Percentiles rank a stretch among this genome's conserved stretches.
Conservation (phyloP, 176 grass and related monocot genomes). For the Rhynchospora breviuscula region DNA sequence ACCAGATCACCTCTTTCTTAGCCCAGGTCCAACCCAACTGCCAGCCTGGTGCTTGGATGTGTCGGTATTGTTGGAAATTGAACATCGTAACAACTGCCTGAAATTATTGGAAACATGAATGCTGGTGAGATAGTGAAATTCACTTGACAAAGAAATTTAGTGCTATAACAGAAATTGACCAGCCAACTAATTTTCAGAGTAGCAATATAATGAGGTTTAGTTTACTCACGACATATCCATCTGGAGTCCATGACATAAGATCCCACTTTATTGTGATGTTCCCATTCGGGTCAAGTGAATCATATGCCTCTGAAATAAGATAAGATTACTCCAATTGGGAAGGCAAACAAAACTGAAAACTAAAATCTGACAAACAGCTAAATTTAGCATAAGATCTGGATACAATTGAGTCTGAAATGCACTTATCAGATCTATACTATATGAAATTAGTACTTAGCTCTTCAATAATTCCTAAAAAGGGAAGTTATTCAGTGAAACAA, state of each 20-base stretch:
- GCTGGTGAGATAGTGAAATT: slow-evolving; percentile 5
- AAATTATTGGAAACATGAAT: background rate
- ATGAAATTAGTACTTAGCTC: background rate
- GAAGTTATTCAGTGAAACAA: background rate
- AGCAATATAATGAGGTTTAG: background rate
- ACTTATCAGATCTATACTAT: slow-evolving; percentile 1
- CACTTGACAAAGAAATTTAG: background rate
- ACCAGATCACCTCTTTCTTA: slow-evolving; percentile 91
- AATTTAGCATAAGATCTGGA: background rate
- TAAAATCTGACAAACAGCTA: background rate
- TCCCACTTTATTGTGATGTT: slow-evolving; percentile 98
- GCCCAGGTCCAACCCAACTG: slow-evolving; percentile 80
- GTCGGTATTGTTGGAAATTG: slow-evolving; percentile 79
- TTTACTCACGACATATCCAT: slow-evolving; percentile 88
- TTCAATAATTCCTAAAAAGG: background rate
- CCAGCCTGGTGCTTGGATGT: slow-evolving; percentile 73
- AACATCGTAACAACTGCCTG: slow-evolving; percentile 77
- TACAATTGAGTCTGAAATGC: background rate
- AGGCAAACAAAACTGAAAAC: slow-evolving; percentile 23
- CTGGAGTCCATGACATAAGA: slow-evolving; percentile 78
- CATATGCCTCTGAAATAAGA: slow-evolving; percentile 59
- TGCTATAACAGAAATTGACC: slow-evolving; percentile 15
- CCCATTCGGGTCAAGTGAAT: slow-evolving; percentile 73
- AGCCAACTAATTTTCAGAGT: slow-evolving; percentile 5
- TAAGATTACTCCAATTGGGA: background rate